A percentile compares a stretch with the other conserved stretches of the same genome.
These are phyloP conservation scores for Ustilago vetiveriae DNA, from an alignment of 1,284 basidiomycete species.

Conservation along the genomic window DNA sequence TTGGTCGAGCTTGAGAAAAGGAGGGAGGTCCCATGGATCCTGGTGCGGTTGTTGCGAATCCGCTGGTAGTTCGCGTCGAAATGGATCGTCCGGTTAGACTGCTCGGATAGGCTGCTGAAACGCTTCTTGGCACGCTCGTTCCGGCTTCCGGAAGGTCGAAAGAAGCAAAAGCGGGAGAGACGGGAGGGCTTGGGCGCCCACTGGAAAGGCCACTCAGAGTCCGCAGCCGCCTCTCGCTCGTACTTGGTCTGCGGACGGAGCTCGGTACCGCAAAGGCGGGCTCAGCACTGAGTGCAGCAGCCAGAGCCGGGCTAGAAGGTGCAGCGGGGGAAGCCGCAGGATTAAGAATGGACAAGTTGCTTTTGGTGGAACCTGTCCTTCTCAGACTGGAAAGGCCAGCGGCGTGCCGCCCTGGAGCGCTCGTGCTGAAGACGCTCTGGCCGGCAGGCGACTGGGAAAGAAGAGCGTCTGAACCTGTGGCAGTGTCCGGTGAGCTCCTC, in stretches of 20 bases:
- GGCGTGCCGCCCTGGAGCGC: slow-evolving; percentile 40
- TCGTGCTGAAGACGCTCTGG: slow-evolving; percentile 53
- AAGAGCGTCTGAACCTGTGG: slow-evolving; percentile 4
- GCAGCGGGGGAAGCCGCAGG: slow-evolving; percentile 9
- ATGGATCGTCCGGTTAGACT: slow-evolving; percentile 11
- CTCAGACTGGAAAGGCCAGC: slow-evolving; percentile 56
- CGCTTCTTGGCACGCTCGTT: slow-evolving; percentile 14
- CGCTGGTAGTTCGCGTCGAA: slow-evolving; percentile 25
- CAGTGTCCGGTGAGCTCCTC: slow-evolving; percentile 9
- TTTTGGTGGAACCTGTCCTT: slow-evolving; percentile 34
- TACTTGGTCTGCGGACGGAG: slow-evolving; percentile 33
- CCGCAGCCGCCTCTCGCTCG: slow-evolving; percentile 41
- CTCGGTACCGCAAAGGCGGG: slow-evolving; percentile 50
- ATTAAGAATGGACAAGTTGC: slow-evolving; percentile 22
- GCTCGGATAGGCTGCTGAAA: slow-evolving; percentile 14
- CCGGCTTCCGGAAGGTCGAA: slow-evolving; percentile 29
- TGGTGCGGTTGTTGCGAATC: not conserved
- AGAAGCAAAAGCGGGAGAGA: slow-evolving; percentile 18
- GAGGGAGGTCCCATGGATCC: slow-evolving; percentile 10
- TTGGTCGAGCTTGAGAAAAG: slow-evolving; percentile 22
- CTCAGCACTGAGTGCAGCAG: slow-evolving; percentile 46
- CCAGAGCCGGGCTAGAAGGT: slow-evolving; percentile 41
- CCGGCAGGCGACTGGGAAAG: slow-evolving; percentile 37
- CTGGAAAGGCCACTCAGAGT: slow-evolving; percentile 32
- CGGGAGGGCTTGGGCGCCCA: slow-evolving; percentile 26